Base-by-base conservation (phyloP, 2,329 filamentous ascomycete species). In the Conoideocrella luteorostrata region DNA sequence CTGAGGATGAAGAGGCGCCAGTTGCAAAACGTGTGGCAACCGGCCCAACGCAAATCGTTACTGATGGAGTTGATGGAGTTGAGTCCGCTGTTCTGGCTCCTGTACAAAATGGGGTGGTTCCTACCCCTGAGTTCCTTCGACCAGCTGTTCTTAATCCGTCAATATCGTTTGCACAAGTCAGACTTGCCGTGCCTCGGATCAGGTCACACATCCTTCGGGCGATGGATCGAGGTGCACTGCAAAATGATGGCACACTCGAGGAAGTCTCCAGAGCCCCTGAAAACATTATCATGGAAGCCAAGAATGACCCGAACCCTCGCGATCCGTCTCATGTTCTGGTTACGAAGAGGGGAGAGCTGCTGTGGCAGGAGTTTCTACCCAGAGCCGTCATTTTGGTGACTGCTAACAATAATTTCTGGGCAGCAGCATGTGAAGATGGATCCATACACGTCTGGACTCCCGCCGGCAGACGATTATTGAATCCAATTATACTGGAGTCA, bases 351-450 rank as follows among this genome's bases (percentile, higher is more conserved):
- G 88, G 88, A 4, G 80, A 83, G 44, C 72, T 85, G 1, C 64
- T 97, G 4, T 98, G 94, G 93, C 88, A 96, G 57, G 94, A 98
- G 58, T 98, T 88, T 56, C 69, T 98, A 12, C 90, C 91, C 0
- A 78, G 84, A 46, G 81, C 88, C 5, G 86, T 95, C 20, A 77
- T 98, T n/a, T 75, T 97, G 2, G 83, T 94, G 1, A 93, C 91
- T 0, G 94, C 89, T 3, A 97, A 89, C 62, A 82, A 84, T 54
- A 82, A 86, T 52, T 90, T 97, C 59, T 98, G 93, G 86, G 85
- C 87, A 0, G 91, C 85, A 13, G 90, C 86, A 9, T 96, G 90
- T 56, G 93, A 98, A 61, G 93, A 97, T 58, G 93, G 89, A 13
- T 88, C 83, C 15, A 62, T 98, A 7, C 88, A 95, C 58, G 78